Evolutionary conservation across 805 yeast genomes (phyloP), one percentile per base, ranked within the genome.

Genomic region (Yarrowia deformans): DNA sequence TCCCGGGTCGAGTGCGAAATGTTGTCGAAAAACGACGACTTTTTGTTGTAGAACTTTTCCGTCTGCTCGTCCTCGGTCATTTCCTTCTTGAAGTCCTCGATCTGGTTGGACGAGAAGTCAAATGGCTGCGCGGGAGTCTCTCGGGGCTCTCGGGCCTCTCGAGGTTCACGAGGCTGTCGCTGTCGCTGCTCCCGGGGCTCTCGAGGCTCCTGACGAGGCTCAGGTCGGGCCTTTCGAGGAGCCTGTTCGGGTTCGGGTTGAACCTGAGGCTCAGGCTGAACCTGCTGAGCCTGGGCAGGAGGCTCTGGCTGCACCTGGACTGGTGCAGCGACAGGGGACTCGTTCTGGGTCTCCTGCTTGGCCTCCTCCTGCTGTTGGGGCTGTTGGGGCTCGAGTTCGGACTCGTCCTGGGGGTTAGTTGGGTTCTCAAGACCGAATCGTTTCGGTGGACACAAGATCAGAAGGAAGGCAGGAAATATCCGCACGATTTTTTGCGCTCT

Each of bases 11-110:
- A 88, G 12, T 92, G 85, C 12, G 97, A 90, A 69, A 94, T 86
- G 71, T 85, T 86, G 79, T 95, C 98, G 75, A 94, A 94, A 78
- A 95, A 94, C 1, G 98, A 93, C 14, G 92, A 86, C 75, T 85
- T 84, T 78, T 88, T 92, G 80, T 93, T 85, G 81, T 95, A 95
- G 68, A 73, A 70, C 49, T 72, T 75, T 32, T 61, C 79, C 32
- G 76, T 79, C 18, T 71, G 77, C 10, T 73, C 72, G 5, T 75
- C 73, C 10, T 69, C 74, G 18, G 74, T 71, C 56, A 48, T 48
- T 48, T 63, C 68, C 46, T 63, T 63, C 46, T 66, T 63, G 52
- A 55, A 56, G 32, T 67, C 61, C n/a, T 68, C 50, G 16, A 69
- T 37, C 19, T 34, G 66, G 58, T 58, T 18, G 39, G 54, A 34